Conservation (phyloP, 192 early-diverging fungal genomes). For the Endogone sp. region DNA sequence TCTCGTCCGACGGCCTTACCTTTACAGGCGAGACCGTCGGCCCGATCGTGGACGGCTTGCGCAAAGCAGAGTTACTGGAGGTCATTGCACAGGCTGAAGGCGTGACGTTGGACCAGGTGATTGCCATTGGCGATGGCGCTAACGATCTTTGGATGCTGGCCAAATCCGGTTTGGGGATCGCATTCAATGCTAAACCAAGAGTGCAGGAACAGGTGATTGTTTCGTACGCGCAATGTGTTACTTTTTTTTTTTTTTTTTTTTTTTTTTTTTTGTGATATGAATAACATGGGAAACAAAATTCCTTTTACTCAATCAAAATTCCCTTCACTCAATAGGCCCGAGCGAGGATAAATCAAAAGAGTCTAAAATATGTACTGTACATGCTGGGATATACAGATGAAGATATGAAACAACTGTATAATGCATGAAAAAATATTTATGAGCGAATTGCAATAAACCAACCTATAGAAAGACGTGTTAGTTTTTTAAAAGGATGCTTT, state of each 20-base stretch:
- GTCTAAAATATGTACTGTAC: too few species aligned
- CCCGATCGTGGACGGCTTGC: constrained; percentile 82
- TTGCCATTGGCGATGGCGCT: constrained; percentile 97
- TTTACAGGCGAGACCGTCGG: constrained; percentile 90
- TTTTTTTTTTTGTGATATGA: too few species aligned
- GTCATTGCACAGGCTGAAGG: constrained; percentile 94
- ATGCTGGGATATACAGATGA: too few species aligned
- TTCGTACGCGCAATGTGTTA: constrained; percentile 7
- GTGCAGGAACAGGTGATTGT: constrained; percentile 92
- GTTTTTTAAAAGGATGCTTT: too few species aligned
- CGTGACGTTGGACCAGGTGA: constrained; percentile 86
- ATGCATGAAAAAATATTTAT: too few species aligned
- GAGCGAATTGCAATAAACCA: too few species aligned
- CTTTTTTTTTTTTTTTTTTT: neutral
- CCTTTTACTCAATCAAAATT: neutral
- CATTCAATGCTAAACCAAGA: constrained; percentile 97
- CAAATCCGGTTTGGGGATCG: constrained; percentile 92
- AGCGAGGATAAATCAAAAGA: too few species aligned
- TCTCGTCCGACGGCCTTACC: constrained; percentile 75
- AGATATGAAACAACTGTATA: too few species aligned
- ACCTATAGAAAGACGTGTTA: too few species aligned
- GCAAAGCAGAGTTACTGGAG: constrained; percentile 93
- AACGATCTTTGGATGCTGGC: constrained; percentile 96
- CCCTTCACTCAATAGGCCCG: constrained; percentile 48
- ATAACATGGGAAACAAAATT: constrained; percentile 1